phyloP scores from a whole-genome alignment of 495 filamentous ascomycete species.

The Hypoxylon perforatum region DNA sequence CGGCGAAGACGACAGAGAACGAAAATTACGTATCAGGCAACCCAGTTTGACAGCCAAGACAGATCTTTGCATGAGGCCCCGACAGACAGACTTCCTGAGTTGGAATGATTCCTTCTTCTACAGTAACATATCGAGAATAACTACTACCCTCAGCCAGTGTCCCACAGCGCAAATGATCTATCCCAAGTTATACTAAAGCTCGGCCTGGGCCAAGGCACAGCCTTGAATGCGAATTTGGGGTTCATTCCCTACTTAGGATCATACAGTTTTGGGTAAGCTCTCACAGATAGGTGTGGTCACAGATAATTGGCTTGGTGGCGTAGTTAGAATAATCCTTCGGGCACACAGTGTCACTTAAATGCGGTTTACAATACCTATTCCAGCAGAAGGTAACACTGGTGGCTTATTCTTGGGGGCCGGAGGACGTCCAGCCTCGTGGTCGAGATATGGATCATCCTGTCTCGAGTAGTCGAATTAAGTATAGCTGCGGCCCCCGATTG shows the following conservation, averaged over 20 bases:
- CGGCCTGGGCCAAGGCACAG: constrained; percentile 32
- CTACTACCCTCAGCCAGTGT: constrained; percentile 46
- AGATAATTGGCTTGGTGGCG: background rate
- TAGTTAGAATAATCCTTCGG: background rate
- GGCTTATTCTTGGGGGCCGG: background rate
- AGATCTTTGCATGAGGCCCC: constrained; percentile 16
- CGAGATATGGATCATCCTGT: constrained; percentile 15
- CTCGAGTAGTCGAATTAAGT: constrained; percentile 18
- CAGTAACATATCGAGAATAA: constrained; percentile 50
- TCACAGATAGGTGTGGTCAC: background rate
- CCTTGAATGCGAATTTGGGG: constrained; percentile 12
- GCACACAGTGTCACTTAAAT: background rate
- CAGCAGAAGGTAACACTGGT: background rate
- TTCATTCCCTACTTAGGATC: too few species aligned
- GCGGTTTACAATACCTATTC: background rate
- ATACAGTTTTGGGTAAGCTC: too few species aligned
- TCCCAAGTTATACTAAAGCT: constrained; percentile 37
- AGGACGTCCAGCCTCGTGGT: background rate
- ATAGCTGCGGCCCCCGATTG: constrained; percentile 14
- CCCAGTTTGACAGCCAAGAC: constrained; percentile 28
- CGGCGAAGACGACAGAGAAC: constrained; percentile 10
- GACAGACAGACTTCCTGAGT: constrained; percentile 29
- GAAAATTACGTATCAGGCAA: background rate
- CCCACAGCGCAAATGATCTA: constrained; percentile 32
- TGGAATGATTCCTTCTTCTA: constrained; percentile 47